These are phyloP conservation scores for Fusarium coicis DNA, from an alignment of 2,329 filamentous ascomycete species.

Conservation along the genomic window DNA sequence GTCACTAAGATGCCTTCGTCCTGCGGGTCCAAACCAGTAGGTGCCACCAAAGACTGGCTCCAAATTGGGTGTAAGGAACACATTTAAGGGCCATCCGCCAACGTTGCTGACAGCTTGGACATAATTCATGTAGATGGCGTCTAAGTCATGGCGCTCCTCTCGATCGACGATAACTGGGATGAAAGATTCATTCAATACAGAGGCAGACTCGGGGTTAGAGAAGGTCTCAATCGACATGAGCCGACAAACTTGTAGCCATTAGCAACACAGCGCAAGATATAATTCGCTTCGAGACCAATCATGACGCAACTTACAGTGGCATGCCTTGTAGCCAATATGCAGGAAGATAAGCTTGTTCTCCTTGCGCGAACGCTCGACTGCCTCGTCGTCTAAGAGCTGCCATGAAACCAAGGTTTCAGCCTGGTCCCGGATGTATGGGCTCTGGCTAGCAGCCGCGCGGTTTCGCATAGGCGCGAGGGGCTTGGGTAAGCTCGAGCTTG, in stretches of 20 bases:
- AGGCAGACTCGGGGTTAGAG: constrained; percentile 81
- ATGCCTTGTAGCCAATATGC: constrained; percentile 94
- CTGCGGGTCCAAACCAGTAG: constrained; percentile 89
- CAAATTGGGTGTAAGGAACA: constrained; percentile 94
- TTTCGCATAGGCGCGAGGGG: constrained; percentile 48
- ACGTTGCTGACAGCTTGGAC: constrained; percentile 90
- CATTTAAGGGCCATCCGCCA: constrained; percentile 94
- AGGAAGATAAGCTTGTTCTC: constrained; percentile 92
- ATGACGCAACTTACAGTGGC: constrained; percentile 77
- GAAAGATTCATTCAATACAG: constrained; percentile 85
- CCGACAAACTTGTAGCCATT: constrained; percentile 72
- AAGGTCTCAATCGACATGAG: constrained; percentile 96
- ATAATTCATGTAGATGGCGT: constrained; percentile 98
- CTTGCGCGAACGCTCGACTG: constrained; percentile 78
- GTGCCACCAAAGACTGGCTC: constrained; percentile 96
- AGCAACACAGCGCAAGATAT: constrained; percentile 21
- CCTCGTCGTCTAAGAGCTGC: constrained; percentile 86
- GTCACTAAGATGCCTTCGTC: constrained; percentile 52
- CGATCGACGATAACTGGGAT: constrained; percentile 93
- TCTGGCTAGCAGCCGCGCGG: constrained; percentile 53
- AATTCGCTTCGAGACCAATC: background rate
- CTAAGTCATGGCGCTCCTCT: constrained; percentile 92
- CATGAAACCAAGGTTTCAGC: constrained; percentile 86
- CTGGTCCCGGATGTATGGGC: constrained; percentile 75
- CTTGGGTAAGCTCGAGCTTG: constrained; percentile 25